Evolutionary conservation across 75 land plant genomes (phyloP), one percentile per base, ranked within the genome.

Genomic region (Cupressus sempervirens): DNA sequence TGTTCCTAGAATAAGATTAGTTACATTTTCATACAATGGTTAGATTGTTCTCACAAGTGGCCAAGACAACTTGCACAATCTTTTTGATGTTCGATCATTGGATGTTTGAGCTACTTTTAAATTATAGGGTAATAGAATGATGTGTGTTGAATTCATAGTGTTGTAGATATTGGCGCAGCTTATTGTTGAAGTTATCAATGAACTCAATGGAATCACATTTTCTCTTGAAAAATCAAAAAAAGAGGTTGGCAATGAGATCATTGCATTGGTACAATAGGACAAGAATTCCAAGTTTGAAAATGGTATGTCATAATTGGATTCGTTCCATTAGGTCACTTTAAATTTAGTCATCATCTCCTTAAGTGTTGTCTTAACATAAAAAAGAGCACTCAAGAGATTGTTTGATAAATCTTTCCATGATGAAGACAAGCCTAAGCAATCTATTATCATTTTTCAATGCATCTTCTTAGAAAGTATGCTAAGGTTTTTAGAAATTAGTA

Each of bases 31-130:
- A 14, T 80, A 92, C 67, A 93, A 80, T 87, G 98, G 98, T 3
- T 89, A 90, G 35, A 38, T 86, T 26, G 86, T 98, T 40, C 89
- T 98, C 84, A 93, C 99, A 0, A 96, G 94, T 87, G 99, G 99
- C 29, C 89, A 93, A 85, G 99, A 98, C 82, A 98, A 98, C 65
- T 36, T 91, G 89, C 97, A 96, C 86, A 98, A 93, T 86, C 74
- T 98, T 62, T 96, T 98, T 84, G 99, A 98, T 86, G 90, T 95
- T 53, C 89, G 97, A 26, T 85, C 93, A 8, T 74, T 98, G 79
- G 99, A 98, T 82, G 90, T 96, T 26, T 92, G 92, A 79, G 94
- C 93, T 14, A 89, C 97, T 35, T 91, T 96, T 16, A 87, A 94
- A 86, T 92, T 94, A 32, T 89, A 73, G 48, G 98, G 98, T 52